Evolutionary conservation across 2,329 filamentous ascomycete species (phyloP), one percentile per base, ranked within the genome.

Genomic region (Fusarium ambrosium): DNA sequence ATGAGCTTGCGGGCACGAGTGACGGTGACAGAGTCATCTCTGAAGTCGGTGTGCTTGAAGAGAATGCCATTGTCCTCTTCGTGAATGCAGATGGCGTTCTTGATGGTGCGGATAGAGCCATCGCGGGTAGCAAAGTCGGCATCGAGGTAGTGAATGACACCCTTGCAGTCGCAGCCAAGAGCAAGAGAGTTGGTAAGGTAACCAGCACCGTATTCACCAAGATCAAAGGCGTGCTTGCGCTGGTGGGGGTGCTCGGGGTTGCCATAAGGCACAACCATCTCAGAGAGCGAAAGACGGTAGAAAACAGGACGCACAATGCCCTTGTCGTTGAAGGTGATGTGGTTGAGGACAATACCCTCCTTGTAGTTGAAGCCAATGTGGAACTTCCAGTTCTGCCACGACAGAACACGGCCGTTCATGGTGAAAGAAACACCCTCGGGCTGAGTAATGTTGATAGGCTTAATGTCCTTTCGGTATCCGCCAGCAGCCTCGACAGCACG

Each of bases 291-390:
- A 9, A 98, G 87, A 58, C 95, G 90, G 88, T 97, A 98, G 85
- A 98, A 97, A 39, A 97, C 88, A 1, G 94, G 93, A 36, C 95
- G 89, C 37, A 92, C 87, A 51, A 86, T 92, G 55, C 94, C 92
- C 82, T 94, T 94, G 84, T 98, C 95, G 77, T 95, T 95, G 85
- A 93, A 97, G 4, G 92, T 94, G 80, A 98, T 95, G 84, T 98
- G 95, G 83, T 94, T 97, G 8, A 98, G 87, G 3, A 98, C 93
- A 76, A 98, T 93, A 24, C 95, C 95, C 84, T 98, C 95, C 29
- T 94, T 90, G 85, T 98, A 97, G 87, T 97, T 98, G 89, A 98
- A 98, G 27, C 95, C 95, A 69, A 98, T 90, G 82, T 98, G 95
- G 74, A 98, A 90, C 78, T 90, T 96, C 93, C 95, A 98, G 81